Evolutionary conservation across 2,329 filamentous ascomycete species (phyloP), one percentile per base, ranked within the genome.

Genomic region (Coniochaeta hoffmannii): DNA sequence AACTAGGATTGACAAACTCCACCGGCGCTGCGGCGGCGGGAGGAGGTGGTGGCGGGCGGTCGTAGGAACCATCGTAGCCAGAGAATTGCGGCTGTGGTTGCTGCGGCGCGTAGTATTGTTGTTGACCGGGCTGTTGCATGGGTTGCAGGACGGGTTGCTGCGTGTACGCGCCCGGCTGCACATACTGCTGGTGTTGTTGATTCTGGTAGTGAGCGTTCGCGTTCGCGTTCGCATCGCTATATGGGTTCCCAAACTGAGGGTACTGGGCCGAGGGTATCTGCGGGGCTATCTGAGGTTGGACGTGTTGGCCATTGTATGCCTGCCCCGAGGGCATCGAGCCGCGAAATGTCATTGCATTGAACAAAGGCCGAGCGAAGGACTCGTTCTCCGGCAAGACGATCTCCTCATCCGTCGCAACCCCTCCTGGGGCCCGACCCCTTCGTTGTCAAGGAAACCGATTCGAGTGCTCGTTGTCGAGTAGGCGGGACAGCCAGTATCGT

Each of bases 271-370:
- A 55, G 26, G 19, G 56, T 17, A 59, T 54, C 55, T 26, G 41
- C 22, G 19, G 41, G 19, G 22, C 15, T 26, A 46, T 46, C 41
- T 46, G 41, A 5, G 41, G 41, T n/a, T 12, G 41, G 19, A 28
- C 26, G 11, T 58, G 64, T 62, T 74, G 71, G 65, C 66, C 69
- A 59, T 68, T 64, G 63, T 66, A 74, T 60, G 65, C 65, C 66
- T 71, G 70, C 63, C 71, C 70, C 59, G 70, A 65, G 64, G 72
- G 71, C 68, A 72, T 66, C 60, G 66, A 67, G 65, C 67, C 68
- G 61, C 67, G 67, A 64, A 66, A 70, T 62, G 65, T 71, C 69
- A 75, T 71, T 60, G 62, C 68, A 65, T 63, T 57, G 54, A 54
- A 38, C 41, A 28, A 46, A 26, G 41, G n/a, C 26, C 24, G 24